Evolutionary conservation across 163 green algal species (phyloP), one percentile per base, ranked within the genome.

Genomic region (Scenedesmus sp.): DNA sequence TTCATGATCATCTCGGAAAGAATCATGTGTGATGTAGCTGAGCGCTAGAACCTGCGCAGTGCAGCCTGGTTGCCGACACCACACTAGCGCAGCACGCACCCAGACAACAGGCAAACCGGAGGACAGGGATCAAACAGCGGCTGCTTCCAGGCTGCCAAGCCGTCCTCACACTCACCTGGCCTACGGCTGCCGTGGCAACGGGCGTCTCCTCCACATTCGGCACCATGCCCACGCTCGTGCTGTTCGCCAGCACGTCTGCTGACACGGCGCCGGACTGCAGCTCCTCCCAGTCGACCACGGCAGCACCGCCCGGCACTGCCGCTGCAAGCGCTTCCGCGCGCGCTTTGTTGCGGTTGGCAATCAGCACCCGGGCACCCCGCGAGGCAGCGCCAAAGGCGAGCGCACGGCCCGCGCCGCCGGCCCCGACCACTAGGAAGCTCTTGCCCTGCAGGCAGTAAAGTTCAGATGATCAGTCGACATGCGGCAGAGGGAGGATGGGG

Each of bases 211-310:
- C 93, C 68, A 97, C 93, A 59, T 97, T 81, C 0, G 96, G 96
- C 13, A 94, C 89, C 98, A 99, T 99, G 44, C 98, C 98, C 12
- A 99, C 93, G 3, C 95, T 96, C 12, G 98, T 99, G 53, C 95
- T 99, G 94, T 99, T 99, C 15, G 96, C 95, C 40, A 99, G 91
- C 51, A 99, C 97, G 86, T 99, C 96, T 0, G 95, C 97, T 16
- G 18, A 33, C 40, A 97, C 93, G 33, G 56, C 56, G 6, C 86
- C 68, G 35, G 35, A 51, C 70, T 89, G 89, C 72, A 92, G 53
- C 4, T 80, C 95, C 2, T 95, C 95, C 89, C 98, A 95, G 30
- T 93, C 85, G 16, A 97, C 93, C 0, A 95, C 95, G 33, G 92
- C 40, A 6, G 88, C 93, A 20, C 91, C 89, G 42, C 61, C 91